Evolutionary conservation across 2,329 filamentous ascomycete genomes (phyloP).

Genomic region (Aspergillus spinulosporus): DNA sequence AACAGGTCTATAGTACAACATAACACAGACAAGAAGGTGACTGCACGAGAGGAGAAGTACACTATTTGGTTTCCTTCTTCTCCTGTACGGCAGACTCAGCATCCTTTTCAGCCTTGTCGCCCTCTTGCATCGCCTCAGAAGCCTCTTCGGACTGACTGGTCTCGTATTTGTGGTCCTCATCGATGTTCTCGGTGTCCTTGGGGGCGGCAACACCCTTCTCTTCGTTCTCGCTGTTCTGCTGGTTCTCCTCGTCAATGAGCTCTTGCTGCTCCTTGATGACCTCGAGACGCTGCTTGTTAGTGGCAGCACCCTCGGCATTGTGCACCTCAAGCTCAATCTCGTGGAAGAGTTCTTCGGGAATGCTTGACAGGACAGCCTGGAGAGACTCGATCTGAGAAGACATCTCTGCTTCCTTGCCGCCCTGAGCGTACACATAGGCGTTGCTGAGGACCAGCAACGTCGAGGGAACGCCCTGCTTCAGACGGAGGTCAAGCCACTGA

Average conservation of each 20-base stretch:
- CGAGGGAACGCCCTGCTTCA: constrained; percentile 93
- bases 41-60: constrained; percentile 8
- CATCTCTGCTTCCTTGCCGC: constrained; percentile 76
- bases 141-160: constrained; percentile 53
- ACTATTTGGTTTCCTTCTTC: constrained; percentile 31
- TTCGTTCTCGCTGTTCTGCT: constrained; percentile 81
- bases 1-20: constrained; percentile 25
- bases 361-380: constrained; percentile 86
- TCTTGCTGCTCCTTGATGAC: constrained; percentile 98
- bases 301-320: constrained; percentile 92
- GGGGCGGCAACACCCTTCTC: constrained; percentile 72
- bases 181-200: constrained; percentile 87
- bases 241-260: constrained; percentile 93
- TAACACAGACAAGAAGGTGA: constrained; percentile 24
- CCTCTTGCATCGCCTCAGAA: constrained; percentile 44
- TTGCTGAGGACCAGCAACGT: constrained; percentile 95
- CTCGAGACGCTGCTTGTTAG: constrained; percentile 98
- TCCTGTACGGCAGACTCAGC: constrained; percentile 15
- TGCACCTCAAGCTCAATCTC: constrained; percentile 98
- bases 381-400: constrained; percentile 89
- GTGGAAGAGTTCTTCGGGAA: constrained; percentile 98
- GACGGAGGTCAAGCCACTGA: constrained; percentile 89
- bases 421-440: constrained; percentile 87
- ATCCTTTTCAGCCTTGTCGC: constrained; percentile 36
- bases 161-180: constrained; percentile 66